A percentile compares a stretch with the other conserved stretches of the same genome.
phyloP scores from a whole-genome alignment of 495 filamentous ascomycete genomes.

The Xylaria cubensis region DNA sequence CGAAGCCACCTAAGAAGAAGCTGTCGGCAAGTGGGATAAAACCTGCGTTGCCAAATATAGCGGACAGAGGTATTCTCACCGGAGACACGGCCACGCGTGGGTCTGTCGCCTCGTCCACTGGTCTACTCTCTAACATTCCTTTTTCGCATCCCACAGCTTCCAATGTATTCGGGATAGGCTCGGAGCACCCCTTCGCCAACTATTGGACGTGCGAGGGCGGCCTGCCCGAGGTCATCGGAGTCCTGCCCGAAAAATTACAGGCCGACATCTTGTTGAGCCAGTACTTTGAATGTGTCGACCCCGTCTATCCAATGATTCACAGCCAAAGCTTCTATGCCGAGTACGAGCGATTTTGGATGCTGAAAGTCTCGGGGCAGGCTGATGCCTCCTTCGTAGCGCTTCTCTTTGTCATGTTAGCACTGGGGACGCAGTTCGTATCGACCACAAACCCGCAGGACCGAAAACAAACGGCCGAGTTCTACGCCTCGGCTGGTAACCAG shows the following conservation, averaged over 20 bases:
- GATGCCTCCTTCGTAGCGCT: slow-evolving; percentile 69
- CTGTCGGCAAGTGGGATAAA: slow-evolving; percentile 40
- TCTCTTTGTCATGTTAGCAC: slow-evolving; percentile 71
- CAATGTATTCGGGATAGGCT: slow-evolving; percentile 72
- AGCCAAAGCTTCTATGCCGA: slow-evolving; percentile 70
- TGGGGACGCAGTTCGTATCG: slow-evolving; percentile 75
- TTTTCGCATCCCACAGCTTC: slow-evolving; percentile 66
- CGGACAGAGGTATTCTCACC: slow-evolving; percentile 51
- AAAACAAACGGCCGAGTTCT: slow-evolving; percentile 76
- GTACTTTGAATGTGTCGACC: slow-evolving; percentile 77
- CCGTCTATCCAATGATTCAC: slow-evolving; percentile 76
- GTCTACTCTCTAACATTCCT: slow-evolving; percentile 71
- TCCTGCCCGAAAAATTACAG: slow-evolving; percentile 72
- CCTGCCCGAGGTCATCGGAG: slow-evolving; percentile 70
- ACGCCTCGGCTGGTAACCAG: slow-evolving; percentile 75
- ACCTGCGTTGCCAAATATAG: slow-evolving; percentile 52
- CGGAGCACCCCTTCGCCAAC: slow-evolving; percentile 73
- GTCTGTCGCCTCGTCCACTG: slow-evolving; percentile 57
- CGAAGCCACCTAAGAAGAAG: slow-evolving; percentile 61
- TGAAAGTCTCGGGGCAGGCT: slow-evolving; percentile 56
- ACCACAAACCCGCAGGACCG: slow-evolving; percentile 60
- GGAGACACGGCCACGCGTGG: slow-evolving; percentile 45
- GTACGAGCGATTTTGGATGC: slow-evolving; percentile 73
- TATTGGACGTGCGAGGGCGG: slow-evolving; percentile 80
- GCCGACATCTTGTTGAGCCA: slow-evolving; percentile 71